Evolutionary conservation across 1,284 basidiomycete genomes (phyloP).

Genomic region (Lentinula novae-zelandiae): DNA sequence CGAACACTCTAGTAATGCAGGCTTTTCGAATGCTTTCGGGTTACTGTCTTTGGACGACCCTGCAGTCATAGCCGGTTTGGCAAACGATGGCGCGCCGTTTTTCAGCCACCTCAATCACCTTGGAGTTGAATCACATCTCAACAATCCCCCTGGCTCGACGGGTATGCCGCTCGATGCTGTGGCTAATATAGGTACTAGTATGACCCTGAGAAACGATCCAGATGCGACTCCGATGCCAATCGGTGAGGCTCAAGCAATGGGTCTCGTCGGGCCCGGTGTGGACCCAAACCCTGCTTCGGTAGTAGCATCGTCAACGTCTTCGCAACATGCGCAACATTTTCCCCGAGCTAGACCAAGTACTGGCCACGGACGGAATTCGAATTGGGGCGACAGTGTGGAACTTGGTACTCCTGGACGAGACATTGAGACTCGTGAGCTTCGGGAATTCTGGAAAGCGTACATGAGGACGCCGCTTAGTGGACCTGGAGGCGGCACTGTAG

Average conservation of each 20-base stretch:
- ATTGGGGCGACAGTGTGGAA: slow-evolving; percentile 8
- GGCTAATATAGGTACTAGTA: not conserved
- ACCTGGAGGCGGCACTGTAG: slow-evolving; percentile 23
- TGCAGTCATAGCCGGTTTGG: slow-evolving; percentile 55
- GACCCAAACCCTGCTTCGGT: not conserved
- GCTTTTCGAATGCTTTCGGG: slow-evolving; percentile 65
- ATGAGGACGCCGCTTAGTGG: slow-evolving; percentile 66
- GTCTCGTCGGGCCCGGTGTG: not conserved
- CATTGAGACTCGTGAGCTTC: slow-evolving; percentile 52
- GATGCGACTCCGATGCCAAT: slow-evolving; percentile 45
- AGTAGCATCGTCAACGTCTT: not conserved
- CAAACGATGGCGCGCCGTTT: slow-evolving; percentile 55
- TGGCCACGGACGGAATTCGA: not conserved
- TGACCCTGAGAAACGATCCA: slow-evolving; percentile 30
- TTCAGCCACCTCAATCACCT: slow-evolving; percentile 40
- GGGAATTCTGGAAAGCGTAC: slow-evolving; percentile 73
- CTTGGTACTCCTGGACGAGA: slow-evolving; percentile 28
- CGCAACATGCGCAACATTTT: not conserved
- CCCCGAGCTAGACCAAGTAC: slow-evolving; percentile 6
- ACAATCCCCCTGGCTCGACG: not conserved
- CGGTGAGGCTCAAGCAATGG: slow-evolving; percentile 1
- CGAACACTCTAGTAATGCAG: slow-evolving; percentile 27
- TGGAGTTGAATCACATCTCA: slow-evolving; percentile 6
- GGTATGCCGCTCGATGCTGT: not conserved
- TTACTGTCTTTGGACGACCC: slow-evolving; percentile 70